These are phyloP conservation scores for Ormosia semicastrata DNA, from an alignment of 306 rosid genomes.

Conservation along the genomic window DNA sequence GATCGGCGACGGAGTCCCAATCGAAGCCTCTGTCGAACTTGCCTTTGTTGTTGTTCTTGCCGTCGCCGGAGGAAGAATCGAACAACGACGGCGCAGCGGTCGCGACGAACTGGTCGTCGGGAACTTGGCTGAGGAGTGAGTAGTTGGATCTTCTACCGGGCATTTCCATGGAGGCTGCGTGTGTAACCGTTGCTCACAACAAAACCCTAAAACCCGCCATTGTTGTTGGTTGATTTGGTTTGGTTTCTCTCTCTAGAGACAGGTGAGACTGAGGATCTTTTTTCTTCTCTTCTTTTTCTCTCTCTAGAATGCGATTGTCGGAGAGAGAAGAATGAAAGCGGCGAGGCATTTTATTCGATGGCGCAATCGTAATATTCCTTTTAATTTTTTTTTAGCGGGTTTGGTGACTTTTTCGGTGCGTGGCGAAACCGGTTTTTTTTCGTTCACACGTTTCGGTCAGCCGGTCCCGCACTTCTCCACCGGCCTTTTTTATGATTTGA, in stretches of 20 bases:
- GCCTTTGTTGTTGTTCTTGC: constrained; percentile 46
- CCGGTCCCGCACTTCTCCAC: not conserved
- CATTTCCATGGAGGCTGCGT: constrained; percentile 58
- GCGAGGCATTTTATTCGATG: not conserved
- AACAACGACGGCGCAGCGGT: constrained; percentile 33
- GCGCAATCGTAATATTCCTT: constrained; percentile 10
- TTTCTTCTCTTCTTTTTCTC: not conserved
- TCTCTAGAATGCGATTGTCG: constrained; percentile 46
- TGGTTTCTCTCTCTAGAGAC: not conserved
- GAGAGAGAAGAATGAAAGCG: constrained; percentile 25
- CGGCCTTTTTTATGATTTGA: not conserved
- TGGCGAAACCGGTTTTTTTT: not conserved
- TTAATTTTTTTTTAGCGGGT: not conserved
- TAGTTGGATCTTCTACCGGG: constrained; percentile 76
- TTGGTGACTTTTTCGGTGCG: not conserved
- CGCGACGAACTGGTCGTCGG: constrained; percentile 48
- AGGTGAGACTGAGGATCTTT: not conserved
- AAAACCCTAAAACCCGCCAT: constrained; percentile 67
- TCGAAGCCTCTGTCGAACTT: constrained; percentile 56
- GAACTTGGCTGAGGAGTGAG: constrained; percentile 57
- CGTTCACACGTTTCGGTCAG: constrained; percentile 11
- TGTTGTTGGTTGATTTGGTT: constrained; percentile 1
- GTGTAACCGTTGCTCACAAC: constrained; percentile 32
- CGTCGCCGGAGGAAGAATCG: constrained; percentile 57
- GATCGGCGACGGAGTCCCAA: constrained; percentile 61